These are phyloP conservation scores for Sporisorium graminicola DNA, from an alignment of 1,284 basidiomycete species.

Conservation along the genomic window DNA sequence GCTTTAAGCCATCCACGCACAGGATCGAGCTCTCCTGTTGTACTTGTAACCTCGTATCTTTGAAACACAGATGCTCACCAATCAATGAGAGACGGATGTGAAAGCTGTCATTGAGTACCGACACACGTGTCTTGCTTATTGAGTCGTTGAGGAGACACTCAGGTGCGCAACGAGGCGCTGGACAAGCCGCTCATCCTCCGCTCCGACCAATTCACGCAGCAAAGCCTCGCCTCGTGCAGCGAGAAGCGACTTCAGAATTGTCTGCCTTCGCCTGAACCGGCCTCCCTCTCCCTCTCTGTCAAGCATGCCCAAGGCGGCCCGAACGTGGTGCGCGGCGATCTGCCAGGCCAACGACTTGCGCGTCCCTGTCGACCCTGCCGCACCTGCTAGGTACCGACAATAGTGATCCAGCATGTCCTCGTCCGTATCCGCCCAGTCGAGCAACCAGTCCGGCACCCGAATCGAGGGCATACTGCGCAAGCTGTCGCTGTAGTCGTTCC, in stretches of 20 bases:
- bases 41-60: constrained; percentile 46
- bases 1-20: too few species aligned
- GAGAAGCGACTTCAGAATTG: constrained; percentile 20
- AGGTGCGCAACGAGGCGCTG: constrained; percentile 15
- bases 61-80: neutral
- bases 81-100: neutral
- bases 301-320: constrained; percentile 8
- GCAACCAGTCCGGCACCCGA: constrained; percentile 72
- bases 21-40: neutral
- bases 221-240: constrained; percentile 21
- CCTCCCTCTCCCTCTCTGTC: neutral
- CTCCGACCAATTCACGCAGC: constrained; percentile 15
- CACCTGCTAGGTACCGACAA: constrained; percentile 69
- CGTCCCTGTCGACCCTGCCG: constrained; percentile 66
- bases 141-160: neutral
- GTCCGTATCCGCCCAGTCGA: constrained; percentile 80
- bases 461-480: constrained; percentile 56
- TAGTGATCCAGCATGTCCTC: constrained; percentile 76
- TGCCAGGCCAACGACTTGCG: constrained; percentile 75
- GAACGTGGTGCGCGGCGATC: constrained; percentile 83
- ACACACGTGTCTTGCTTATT: too few species aligned
- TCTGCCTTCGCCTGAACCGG: constrained; percentile 8
- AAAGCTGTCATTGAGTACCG: too few species aligned
- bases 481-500: constrained; percentile 80
- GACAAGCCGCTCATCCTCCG: constrained; percentile 1